phyloP scores from a whole-genome alignment of 805 yeast species.

The Lipomyces yamanashiensis region DNA sequence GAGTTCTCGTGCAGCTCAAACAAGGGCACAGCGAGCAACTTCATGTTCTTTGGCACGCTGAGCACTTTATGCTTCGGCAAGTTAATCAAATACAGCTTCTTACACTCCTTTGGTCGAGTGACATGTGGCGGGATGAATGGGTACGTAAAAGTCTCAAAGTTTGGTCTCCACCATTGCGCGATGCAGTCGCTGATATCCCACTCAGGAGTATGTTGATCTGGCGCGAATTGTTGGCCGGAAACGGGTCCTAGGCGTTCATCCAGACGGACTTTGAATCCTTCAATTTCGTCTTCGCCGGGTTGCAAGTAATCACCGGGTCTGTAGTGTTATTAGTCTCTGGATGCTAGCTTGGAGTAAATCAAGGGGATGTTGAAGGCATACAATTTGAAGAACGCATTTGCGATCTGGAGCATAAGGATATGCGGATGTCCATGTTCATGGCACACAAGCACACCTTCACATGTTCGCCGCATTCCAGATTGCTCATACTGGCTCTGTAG shows the following conservation, averaged over 20 bases:
- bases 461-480: constrained; percentile 43
- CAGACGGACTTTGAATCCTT: constrained; percentile 38
- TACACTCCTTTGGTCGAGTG: constrained; percentile 46
- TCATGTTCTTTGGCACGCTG: constrained; percentile 43
- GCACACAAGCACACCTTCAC: constrained; percentile 43
- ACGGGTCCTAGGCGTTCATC: constrained; percentile 38
- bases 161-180: constrained; percentile 47
- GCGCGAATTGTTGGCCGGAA: constrained; percentile 22
- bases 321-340: neutral
- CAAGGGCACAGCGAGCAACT: constrained; percentile 44
- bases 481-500: constrained; percentile 42
- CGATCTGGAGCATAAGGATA: constrained; percentile 42
- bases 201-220: constrained; percentile 35
- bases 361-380: neutral
- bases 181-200: constrained; percentile 46
- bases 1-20: constrained; percentile 45
- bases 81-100: constrained; percentile 42
- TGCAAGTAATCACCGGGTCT: constrained; percentile 42
- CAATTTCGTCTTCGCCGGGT: constrained; percentile 40
- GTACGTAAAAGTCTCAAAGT: constrained; percentile 43
- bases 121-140: constrained; percentile 47
- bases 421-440: constrained; percentile 47
- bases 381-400: constrained; percentile 44
- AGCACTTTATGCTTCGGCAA: constrained; percentile 41
- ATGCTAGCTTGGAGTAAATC: neutral